Percentiles rank a stretch among this genome's conserved stretches.
These are phyloP conservation scores for Drechslera avenae DNA, from an alignment of 2,329 filamentous ascomycete genomes.

Conservation along the genomic window DNA sequence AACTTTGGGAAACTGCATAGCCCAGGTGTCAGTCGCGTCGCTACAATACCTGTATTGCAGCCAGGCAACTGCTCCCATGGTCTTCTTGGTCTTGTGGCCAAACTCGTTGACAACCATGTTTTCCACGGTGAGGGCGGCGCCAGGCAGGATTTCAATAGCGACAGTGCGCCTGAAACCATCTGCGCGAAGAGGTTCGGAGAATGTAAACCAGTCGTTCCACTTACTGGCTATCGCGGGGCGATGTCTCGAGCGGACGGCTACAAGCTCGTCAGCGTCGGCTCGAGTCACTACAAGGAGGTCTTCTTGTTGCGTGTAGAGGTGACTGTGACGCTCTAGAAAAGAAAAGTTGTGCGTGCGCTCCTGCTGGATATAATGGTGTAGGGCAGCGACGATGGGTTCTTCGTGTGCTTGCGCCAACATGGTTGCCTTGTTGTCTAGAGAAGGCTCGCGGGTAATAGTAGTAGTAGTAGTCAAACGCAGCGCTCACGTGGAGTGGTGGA, in stretches of 20 bases:
- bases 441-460: background rate
- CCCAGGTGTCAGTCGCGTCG: slow-evolving; percentile 4
- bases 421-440: too few relatives aligned
- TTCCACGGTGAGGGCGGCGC: background rate
- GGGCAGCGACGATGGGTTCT: slow-evolving; percentile 5
- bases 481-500: background rate
- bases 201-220: slow-evolving; percentile 12
- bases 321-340: slow-evolving; percentile 20
- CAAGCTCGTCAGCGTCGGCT: slow-evolving; percentile 3
- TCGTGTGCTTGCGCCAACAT: background rate
- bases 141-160: background rate
- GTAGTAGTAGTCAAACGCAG: background rate
- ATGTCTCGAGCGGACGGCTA: background rate
- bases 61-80: slow-evolving; percentile 10
- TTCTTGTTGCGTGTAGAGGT: slow-evolving; percentile 10
- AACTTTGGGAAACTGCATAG: slow-evolving; percentile 7
- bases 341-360: slow-evolving; percentile 20
- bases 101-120: slow-evolving; percentile 2
- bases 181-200: slow-evolving; percentile 2
- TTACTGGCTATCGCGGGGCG: background rate
- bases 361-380: slow-evolving; percentile 15
- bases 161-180: slow-evolving; percentile 1
- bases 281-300: slow-evolving; percentile 11
- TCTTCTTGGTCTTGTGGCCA: background rate
- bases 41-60: slow-evolving; percentile 16